These are phyloP conservation scores for Mrakia hoshinonis DNA, from an alignment of 768 basidiomycete species.

Conservation along the genomic window DNA sequence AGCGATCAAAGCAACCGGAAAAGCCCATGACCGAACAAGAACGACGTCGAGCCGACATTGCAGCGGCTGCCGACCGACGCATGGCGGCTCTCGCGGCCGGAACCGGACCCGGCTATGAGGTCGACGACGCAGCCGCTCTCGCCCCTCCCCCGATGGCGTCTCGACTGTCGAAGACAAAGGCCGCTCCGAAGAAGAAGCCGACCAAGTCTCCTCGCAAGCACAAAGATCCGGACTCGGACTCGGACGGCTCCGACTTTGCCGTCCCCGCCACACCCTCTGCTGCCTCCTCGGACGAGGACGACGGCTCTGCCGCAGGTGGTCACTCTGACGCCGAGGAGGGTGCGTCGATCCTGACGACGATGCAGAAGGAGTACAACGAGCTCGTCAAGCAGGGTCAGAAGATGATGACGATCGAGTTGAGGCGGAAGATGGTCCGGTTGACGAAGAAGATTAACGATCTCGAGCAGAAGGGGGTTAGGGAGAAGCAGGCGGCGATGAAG, in stretches of 20 bases:
- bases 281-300: not conserved
- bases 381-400: not conserved
- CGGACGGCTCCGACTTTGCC: not conserved
- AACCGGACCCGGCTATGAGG: not conserved
- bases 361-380: not conserved
- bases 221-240: conserved; percentile 4
- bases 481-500: conserved; percentile 42
- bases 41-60: not conserved
- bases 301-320: not conserved
- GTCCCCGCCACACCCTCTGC: conserved; percentile 1
- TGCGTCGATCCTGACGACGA: not conserved
- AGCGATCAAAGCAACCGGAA: not conserved
- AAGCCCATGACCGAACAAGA: not conserved
- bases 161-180: not conserved
- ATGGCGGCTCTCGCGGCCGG: conserved; percentile 9
- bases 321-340: not conserved
- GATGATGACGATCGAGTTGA: not conserved
- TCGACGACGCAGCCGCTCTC: not conserved
- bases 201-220: not conserved
- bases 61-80: conserved; percentile 8
- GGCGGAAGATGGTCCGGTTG: not conserved
- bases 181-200: not conserved
- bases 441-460: conserved; percentile 20
- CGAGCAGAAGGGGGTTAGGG: conserved; percentile 22
- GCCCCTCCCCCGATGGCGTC: not conserved